These are phyloP conservation scores for Crepidotus variabilis DNA, from an alignment of 768 basidiomycete species.

Conservation along the genomic window DNA sequence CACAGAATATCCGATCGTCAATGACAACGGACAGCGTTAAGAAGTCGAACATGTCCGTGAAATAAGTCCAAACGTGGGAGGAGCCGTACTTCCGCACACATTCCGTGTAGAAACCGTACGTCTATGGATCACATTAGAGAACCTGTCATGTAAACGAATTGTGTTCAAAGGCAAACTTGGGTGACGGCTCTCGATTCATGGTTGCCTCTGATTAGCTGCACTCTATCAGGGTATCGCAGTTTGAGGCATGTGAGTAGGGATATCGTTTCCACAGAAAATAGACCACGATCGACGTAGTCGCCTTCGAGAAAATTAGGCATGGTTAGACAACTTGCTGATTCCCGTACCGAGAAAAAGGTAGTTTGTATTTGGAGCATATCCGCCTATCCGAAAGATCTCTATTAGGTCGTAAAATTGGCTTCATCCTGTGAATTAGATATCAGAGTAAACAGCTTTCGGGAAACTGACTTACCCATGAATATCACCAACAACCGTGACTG, in stretches of 20 bases:
- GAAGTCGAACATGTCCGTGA: slow-evolving; percentile 99
- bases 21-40: slow-evolving; percentile 96
- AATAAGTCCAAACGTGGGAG: slow-evolving; percentile 97
- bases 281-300: slow-evolving; percentile 96
- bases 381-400: slow-evolving; percentile 98
- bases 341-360: slow-evolving; percentile 92
- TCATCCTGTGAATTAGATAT: slow-evolving; percentile 26
- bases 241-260: slow-evolving; percentile 96
- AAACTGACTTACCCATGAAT: slow-evolving; percentile 86
- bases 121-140: slow-evolving; percentile 49
- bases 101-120: slow-evolving; percentile 98
- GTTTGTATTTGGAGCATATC: slow-evolving; percentile 94
- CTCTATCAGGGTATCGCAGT: slow-evolving; percentile 92
- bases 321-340: neutral
- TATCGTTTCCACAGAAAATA: slow-evolving; percentile 98
- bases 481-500: slow-evolving; percentile 98
- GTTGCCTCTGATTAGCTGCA: slow-evolving; percentile 96
- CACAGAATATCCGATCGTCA: slow-evolving; percentile 98
- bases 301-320: slow-evolving; percentile 44
- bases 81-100: slow-evolving; percentile 97
- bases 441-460: slow-evolving; percentile 24
- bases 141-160: slow-evolving; percentile 16
- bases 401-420: slow-evolving; percentile 99
- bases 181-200: slow-evolving; percentile 98
- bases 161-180: slow-evolving; percentile 59